Evolutionary conservation across 2,329 filamentous ascomycete species (phyloP).

Genomic region (Neodidymelliopsis sp.): DNA sequence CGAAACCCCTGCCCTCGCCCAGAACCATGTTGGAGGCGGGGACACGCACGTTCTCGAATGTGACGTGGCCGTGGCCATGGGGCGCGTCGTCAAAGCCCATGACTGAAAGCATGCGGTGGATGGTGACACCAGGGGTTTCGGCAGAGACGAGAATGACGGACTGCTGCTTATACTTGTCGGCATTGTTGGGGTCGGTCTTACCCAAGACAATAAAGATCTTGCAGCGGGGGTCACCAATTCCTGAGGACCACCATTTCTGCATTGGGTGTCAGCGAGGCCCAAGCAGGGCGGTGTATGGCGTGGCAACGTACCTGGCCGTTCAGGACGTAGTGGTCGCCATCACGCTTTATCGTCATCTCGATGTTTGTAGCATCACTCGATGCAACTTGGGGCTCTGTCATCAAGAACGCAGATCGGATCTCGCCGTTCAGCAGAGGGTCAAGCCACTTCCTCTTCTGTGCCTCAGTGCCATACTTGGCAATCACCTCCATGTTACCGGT

Average conservation of each 20-base stretch:
- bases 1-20: constrained; percentile 92
- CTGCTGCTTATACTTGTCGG: constrained; percentile 85
- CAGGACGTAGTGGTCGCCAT: constrained; percentile 88
- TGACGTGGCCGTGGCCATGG: constrained; percentile 93
- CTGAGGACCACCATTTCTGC: constrained; percentile 99
- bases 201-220: constrained; percentile 96
- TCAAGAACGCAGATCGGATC: constrained; percentile 89
- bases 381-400: constrained; percentile 91
- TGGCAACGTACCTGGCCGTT: constrained; percentile 74
- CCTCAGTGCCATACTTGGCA: constrained; percentile 87
- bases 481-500: constrained; percentile 97
- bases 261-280: not conserved
- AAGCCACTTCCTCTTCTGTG: constrained; percentile 85
- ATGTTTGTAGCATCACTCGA: constrained; percentile 95
- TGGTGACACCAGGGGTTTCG: constrained; percentile 82
- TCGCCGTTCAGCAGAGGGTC: constrained; percentile 80
- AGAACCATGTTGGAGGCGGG: constrained; percentile 85
- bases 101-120: constrained; percentile 91
- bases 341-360: constrained; percentile 78
- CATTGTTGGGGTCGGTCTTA: constrained; percentile 80
- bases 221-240: constrained; percentile 91
- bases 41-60: constrained; percentile 88
- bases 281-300: not conserved
- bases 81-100: constrained; percentile 99
- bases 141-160: constrained; percentile 91